Evolutionary conservation across 2,329 filamentous ascomycete genomes (phyloP).

Genomic region (Beauveria rudraprayagi): DNA sequence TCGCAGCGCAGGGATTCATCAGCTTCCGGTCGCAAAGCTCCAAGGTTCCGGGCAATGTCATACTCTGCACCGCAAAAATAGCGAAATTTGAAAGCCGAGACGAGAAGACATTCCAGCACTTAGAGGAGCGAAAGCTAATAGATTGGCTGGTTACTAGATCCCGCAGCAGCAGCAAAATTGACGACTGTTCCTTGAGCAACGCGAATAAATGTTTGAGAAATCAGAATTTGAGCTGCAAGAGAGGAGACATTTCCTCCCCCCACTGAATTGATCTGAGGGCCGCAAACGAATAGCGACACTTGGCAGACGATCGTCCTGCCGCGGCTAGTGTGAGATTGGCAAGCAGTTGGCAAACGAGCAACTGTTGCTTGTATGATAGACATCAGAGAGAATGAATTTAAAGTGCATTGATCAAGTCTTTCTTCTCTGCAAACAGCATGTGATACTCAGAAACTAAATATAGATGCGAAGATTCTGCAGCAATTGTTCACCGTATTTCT

Average conservation of each 20-base stretch:
- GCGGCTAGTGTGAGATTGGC: background rate
- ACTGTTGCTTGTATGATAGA: background rate
- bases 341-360: background rate
- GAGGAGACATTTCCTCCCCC: no score
- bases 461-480: background rate
- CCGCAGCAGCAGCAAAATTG: background rate
- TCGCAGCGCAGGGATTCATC: slow-evolving; percentile 6
- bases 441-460: background rate
- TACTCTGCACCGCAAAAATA: background rate
- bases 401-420: background rate
- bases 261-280: background rate
- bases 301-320: background rate
- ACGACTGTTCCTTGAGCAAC: background rate
- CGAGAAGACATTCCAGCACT: background rate
- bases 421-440: background rate
- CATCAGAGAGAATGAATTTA: background rate
- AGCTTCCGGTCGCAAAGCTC: background rate
- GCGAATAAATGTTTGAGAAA: background rate
- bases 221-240: background rate
- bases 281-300: slow-evolving; percentile 7
- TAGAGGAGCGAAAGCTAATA: background rate
- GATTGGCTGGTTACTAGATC: no score
- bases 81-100: background rate
- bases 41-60: background rate
- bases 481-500: background rate